Evolutionary conservation across 306 rosid genomes (phyloP), one percentile per base, ranked within the genome.

Genomic region (Prunus campanulata): DNA sequence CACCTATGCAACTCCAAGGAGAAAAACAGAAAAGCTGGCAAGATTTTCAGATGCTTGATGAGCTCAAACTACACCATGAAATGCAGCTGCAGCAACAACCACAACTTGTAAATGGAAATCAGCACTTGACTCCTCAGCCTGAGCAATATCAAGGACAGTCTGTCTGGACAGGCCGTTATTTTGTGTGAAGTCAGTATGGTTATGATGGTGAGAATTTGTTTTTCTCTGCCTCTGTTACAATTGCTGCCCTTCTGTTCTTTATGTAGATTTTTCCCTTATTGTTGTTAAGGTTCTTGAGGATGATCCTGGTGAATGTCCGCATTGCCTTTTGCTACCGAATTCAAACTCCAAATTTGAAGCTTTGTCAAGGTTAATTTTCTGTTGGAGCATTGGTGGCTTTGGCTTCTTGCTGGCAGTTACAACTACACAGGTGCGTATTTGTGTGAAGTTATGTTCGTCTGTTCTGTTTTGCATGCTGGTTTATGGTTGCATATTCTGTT

Each of bases 141-240:
- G 97, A 92, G 82, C 97, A 90, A 82, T 86, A 82, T 85, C 96
- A 90, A 82, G 99, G 97, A 85, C 97, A 90, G 85, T 86, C 96
- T 39, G 80, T 83, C 46, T 89, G 95, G 99, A 85, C 90, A 16
- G 96, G 91, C 81, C 97, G 86, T 79, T 82, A 87, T 83, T 83
- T 87, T 71, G 91, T 92, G 97, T 92, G 99, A 95, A 89, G 85
- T 82, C 89, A 65, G 83, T 82, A 59, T 32, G 86, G 77, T 86
- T 81, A 78, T 83, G 74, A 75, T 86, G 99, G 99, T 95, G 83
- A 83, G 91, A 66, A 46, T 62, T 70, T 55, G 57, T 81, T 49
- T 44, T 25, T n/a, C 50, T n/a, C 18, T 22, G 46, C 18, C 16
- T 56, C 15, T 30, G 35, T 22, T 70, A 3, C 14, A 19, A 3